Percentiles rank a stretch among this genome's conserved stretches.
Evolutionary conservation across 495 filamentous ascomycete genomes (phyloP).

Genomic region (Astrocystis sublimbata): DNA sequence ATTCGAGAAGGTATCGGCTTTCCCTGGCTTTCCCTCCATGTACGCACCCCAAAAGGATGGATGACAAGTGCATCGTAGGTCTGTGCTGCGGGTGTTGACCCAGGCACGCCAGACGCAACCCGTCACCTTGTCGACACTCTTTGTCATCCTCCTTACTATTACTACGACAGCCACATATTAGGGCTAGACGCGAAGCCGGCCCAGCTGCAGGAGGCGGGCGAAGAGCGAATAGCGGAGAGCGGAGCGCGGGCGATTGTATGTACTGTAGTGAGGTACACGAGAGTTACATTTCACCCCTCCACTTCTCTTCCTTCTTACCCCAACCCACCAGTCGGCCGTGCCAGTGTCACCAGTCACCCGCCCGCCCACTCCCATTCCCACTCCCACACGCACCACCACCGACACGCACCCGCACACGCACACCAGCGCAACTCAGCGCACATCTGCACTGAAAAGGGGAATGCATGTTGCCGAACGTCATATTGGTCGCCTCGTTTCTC

Average conservation of each 20-base stretch:
- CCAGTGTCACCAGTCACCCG: slow-evolving; percentile 19
- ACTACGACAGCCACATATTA: slow-evolving; percentile 2
- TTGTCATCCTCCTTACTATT: too few relatives aligned
- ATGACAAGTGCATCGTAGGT: neutral
- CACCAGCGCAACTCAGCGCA: slow-evolving; percentile 11
- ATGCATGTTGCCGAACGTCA: slow-evolving; percentile 8
- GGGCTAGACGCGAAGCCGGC: neutral
- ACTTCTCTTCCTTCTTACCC: neutral
- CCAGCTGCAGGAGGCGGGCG: neutral
- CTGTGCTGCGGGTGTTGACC: neutral
- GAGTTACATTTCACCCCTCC: slow-evolving; percentile 16
- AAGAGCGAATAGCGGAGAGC: too few relatives aligned
- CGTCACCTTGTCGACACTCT: too few relatives aligned
- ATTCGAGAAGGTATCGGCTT: neutral
- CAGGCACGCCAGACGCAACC: too few relatives aligned
- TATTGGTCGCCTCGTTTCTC: slow-evolving; percentile 16
- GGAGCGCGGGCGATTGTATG: too few relatives aligned
- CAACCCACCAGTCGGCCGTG: too few relatives aligned
- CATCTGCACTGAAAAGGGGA: slow-evolving; percentile 18
- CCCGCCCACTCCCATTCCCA: neutral
- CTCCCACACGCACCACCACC: too few relatives aligned
- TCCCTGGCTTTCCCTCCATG: too few relatives aligned
- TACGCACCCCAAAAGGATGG: neutral
- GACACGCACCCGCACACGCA: too few relatives aligned
- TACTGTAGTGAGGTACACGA: neutral